Evolutionary conservation across 2,329 filamentous ascomycete genomes (phyloP).

Genomic region (Paracoccidioides brasiliensis): DNA sequence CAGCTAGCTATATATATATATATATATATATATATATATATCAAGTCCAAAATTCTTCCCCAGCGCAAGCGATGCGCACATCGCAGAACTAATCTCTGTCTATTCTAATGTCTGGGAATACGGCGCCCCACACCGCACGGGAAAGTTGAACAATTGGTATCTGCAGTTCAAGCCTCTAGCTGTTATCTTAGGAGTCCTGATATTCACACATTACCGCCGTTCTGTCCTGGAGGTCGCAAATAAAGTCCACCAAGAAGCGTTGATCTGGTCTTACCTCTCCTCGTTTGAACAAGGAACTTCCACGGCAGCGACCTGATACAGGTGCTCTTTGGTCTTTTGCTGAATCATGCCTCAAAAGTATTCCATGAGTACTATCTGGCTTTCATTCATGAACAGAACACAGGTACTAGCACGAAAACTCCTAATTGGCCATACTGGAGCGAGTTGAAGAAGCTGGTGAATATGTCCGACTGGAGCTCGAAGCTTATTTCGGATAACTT

Average conservation of each 20-base stretch:
- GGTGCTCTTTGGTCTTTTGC: conserved; percentile 52
- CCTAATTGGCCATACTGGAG: conserved; percentile 45
- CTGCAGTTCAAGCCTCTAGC: conserved; percentile 66
- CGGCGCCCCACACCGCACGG: conserved; percentile 62
- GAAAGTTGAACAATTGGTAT: conserved; percentile 55
- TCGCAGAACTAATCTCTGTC: conserved; percentile 46
- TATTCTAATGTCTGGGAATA: conserved; percentile 46
- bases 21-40: conserved; percentile 59
- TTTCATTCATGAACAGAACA: conserved; percentile 58
- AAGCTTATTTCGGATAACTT: conserved; percentile 37
- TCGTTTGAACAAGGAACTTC: conserved; percentile 60
- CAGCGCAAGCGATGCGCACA: conserved; percentile 36
- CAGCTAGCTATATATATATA: conserved; percentile 51
- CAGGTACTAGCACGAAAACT: conserved; percentile 43
- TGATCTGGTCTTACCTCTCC: conserved; percentile 61
- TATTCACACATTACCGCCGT: conserved; percentile 60
- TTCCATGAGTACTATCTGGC: conserved; percentile 59
- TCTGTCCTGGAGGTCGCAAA: conserved; percentile 42
- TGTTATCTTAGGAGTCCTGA: conserved; percentile 61
- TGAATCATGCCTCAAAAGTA: conserved; percentile 47
- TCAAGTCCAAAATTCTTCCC: conserved; percentile 48
- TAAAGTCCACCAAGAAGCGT: conserved; percentile 42
- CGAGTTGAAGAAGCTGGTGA: conserved; percentile 32
- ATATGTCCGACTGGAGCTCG: conserved; percentile 26
- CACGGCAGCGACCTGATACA: conserved; percentile 58